A percentile compares a stretch with the other conserved stretches of the same genome.
These are phyloP conservation scores for Parachaetomium inaequale DNA, from an alignment of 495 filamentous ascomycete species.

Conservation along the genomic window DNA sequence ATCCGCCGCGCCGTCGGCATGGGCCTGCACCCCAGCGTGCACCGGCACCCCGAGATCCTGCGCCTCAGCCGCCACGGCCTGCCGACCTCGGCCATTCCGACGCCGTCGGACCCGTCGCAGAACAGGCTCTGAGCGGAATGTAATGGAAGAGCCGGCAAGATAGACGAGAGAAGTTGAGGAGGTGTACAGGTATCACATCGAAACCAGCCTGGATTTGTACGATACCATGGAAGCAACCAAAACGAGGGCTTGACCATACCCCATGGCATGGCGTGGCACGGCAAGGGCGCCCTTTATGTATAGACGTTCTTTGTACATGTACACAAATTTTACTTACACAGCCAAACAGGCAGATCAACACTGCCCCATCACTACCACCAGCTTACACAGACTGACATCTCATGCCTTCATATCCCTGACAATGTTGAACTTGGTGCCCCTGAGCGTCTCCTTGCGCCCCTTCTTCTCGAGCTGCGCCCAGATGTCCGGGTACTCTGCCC, in stretches of 20 bases:
- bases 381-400: conserved; percentile 1
- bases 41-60: conserved; percentile 87
- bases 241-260: neutral
- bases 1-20: conserved; percentile 82
- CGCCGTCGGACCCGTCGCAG: neutral
- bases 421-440: conserved; percentile 43
- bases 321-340: conserved; percentile 18
- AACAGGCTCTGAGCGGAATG: neutral
- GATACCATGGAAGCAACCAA: neutral
- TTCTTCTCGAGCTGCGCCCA: conserved; percentile 62
- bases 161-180: neutral
- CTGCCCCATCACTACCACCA: conserved; percentile 1
- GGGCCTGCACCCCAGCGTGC: conserved; percentile 88
- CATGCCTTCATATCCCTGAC: conserved; percentile 43
- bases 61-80: neutral
- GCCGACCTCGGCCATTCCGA: neutral
- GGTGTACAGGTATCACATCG: neutral
- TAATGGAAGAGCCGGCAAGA: neutral
- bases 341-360: conserved; percentile 21
- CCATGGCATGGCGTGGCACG: neutral
- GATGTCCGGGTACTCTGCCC: conserved; percentile 57
- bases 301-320: conserved; percentile 6
- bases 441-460: conserved; percentile 37
- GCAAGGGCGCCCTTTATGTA: neutral
- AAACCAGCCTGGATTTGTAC: neutral